These are phyloP conservation scores for Gossypium raimondii DNA, from an alignment of 345 rosid genomes.

Conservation along the genomic window DNA sequence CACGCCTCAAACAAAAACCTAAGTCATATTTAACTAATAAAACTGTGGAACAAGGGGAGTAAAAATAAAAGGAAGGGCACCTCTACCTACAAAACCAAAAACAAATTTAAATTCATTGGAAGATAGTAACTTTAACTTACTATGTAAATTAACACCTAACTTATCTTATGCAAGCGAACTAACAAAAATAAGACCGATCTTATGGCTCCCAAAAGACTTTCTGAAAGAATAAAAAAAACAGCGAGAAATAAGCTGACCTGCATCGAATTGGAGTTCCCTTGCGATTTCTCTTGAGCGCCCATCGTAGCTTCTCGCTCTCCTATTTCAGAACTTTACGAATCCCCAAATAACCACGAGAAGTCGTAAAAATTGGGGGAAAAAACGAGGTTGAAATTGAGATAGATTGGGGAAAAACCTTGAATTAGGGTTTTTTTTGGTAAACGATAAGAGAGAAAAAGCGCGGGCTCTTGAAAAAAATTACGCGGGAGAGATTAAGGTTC, in stretches of 20 bases:
- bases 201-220: constrained; percentile 13
- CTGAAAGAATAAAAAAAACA: not conserved
- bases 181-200: constrained; percentile 12
- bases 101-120: not conserved
- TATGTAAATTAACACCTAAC: not conserved
- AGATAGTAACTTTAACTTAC: not conserved
- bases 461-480: constrained; percentile 11
- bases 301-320: constrained; percentile 39
- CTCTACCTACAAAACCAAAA: not conserved
- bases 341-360: constrained; percentile 9
- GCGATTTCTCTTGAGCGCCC: constrained; percentile 85
- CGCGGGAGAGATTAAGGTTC: constrained; percentile 25
- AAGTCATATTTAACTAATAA: not conserved
- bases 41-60: not conserved
- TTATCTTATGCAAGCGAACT: not conserved
- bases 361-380: constrained; percentile 11
- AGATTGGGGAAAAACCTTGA: constrained; percentile 14
- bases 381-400: constrained; percentile 10
- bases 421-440: constrained; percentile 48
- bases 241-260: constrained; percentile 49
- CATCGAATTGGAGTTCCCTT: constrained; percentile 69
- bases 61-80: not conserved
- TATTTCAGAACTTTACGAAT: constrained; percentile 24
- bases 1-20: not conserved
- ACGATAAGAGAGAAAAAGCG: constrained; percentile 25